Evolutionary conservation across 1,139 yeast species (phyloP), one percentile per base, ranked within the genome.

Genomic region (Geotrichum europaeum): DNA sequence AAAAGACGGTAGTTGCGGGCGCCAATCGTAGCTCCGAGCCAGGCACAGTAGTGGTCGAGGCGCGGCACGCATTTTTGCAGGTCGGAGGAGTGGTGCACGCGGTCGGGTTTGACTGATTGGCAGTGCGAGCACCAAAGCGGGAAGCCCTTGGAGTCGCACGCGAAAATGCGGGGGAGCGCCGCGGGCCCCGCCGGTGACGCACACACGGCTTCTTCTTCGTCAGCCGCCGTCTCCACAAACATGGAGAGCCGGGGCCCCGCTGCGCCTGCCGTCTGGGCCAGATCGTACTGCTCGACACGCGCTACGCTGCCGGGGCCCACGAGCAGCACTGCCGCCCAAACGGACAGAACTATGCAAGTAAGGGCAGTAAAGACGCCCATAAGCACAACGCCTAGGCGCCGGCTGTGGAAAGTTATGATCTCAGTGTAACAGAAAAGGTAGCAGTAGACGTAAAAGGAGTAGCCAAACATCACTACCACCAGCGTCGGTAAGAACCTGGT

Each of bases 11-110:
- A 87, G 72, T 92, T 91, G 52, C 77, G 77, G 71, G 80, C 86
- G 0, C 99, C 99, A 63, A 94, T 83, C 66, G 97, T 89, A 4
- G 82, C 78, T 6, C 94, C 85, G 65, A 94, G 86, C 97, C 97
- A 92, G 0, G 96, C 96, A 71, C 99, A 94, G 74, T 88, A 96
- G 70, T 94, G 99, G 73, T 77, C 79, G 78, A 77, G 75, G 50
- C 68, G 66, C 2, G 92, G 77, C 1, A 89, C 80, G 73, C 99
- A 94, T 58, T 74, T 75, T 12, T 84, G 81, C 65, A 95, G 84
- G 30, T 82, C 75, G 0, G 72, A 84, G 63, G 97, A 89, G 71
- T 94, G 99, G 70, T 94, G 99, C 36, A 77, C 70, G 60, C 98
- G 77, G 70, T 90, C 97, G 0, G 97, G 97, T 71, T 94, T 94